Conservation (phyloP, 306 rosid species). For the Sicyos baderoa region DNA sequence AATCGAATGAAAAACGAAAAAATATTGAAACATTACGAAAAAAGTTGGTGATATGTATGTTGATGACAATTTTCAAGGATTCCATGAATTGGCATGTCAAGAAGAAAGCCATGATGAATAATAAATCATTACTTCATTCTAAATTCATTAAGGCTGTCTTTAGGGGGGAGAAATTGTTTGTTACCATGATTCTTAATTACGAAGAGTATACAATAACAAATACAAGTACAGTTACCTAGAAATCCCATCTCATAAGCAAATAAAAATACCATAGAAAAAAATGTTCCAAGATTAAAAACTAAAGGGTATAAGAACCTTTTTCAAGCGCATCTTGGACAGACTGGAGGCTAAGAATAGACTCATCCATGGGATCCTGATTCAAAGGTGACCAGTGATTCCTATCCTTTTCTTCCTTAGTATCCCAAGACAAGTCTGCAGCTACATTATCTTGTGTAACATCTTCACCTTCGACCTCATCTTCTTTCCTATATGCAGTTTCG, state of each 20-base stretch:
- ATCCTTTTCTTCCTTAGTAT: conserved; percentile 40
- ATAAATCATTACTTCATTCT: background rate
- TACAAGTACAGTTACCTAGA: background rate
- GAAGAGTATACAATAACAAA: too few relatives aligned
- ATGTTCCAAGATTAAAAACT: too few relatives aligned
- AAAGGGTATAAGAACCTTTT: conserved; percentile 47
- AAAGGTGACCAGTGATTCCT: conserved; percentile 36
- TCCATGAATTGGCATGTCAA: background rate
- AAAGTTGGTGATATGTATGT: background rate
- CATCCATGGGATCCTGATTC: conserved; percentile 51
- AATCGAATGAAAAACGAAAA: background rate
- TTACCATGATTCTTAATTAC: too few relatives aligned
- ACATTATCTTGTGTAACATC: conserved; percentile 40
- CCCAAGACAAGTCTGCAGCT: conserved; percentile 42
- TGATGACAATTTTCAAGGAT: background rate
- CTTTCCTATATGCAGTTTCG: conserved; percentile 43
- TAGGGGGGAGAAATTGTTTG: too few relatives aligned
- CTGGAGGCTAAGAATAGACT: conserved; percentile 55
- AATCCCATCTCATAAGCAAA: background rate
- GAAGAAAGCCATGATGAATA: background rate
- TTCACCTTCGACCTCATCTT: conserved; percentile 42
- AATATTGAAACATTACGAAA: background rate
- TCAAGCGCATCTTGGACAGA: conserved; percentile 71
- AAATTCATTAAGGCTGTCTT: background rate
- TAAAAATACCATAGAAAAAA: background rate